Evolutionary conservation across 345 rosid species (phyloP), one percentile per base, ranked within the genome.

Genomic region (Acer negundo): DNA sequence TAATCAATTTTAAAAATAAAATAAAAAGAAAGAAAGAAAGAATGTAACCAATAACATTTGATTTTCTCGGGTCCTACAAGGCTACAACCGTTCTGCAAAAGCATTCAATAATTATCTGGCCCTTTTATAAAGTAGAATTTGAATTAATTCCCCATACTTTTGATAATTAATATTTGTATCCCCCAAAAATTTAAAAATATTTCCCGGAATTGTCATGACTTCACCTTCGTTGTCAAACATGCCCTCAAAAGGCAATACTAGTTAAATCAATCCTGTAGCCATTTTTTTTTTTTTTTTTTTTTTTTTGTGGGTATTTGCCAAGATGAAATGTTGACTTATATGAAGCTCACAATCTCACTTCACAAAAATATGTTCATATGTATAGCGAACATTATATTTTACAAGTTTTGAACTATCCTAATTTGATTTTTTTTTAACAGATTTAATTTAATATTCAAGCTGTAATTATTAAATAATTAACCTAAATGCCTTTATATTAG

Each of bases 31-130:
- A 26, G 0, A 28, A 28, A 47, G 10, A 69, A 24, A 44, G 44
- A 11, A 44, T 68, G 58, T 26, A 69, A 16, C 73, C 73, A 26
- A 16, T 10, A 6, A 26, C 62, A 28, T 28, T 8, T 9, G 23
- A 10, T 55, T 53, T 55, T 71, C 24, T 55, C 31, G 17, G 47
- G 74, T 71, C 74, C 74, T 31, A 55, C 74, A 55, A 19, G 6
- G 6, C 38, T 35, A 42, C 46, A 42, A 42, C n/a, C 28, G 28
- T 12, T 12, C 17, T 31, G 6, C 28, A 3, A 44, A 46, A 55
- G 63, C 74, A 71, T 8, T 19, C 63, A 31, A 55, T 55, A 28
- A 71, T 71, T 44, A 71, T 55, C 28, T 11, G 47, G 7, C 51
- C 65, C 20, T 56, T 56, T 58, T 7, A 31, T 38, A 35, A 20